These are phyloP conservation scores for Saccharum hybrid DNA, from an alignment of 202 grass and related monocot species.

Conservation along the genomic window DNA sequence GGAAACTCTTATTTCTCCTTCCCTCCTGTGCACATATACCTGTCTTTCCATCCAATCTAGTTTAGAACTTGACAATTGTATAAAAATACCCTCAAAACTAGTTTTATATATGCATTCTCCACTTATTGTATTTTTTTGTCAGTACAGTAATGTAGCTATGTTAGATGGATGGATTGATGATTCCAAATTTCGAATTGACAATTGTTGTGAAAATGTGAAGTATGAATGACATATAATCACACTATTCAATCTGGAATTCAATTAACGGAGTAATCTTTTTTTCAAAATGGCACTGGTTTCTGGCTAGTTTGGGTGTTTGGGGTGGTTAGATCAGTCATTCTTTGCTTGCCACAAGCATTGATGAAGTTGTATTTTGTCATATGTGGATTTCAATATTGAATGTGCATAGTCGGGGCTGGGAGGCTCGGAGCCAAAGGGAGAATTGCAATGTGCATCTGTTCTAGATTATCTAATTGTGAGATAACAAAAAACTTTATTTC, in stretches of 20 bases:
- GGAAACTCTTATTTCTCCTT: conserved; percentile 36
- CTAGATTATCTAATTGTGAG: not conserved
- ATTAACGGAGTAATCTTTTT: not conserved
- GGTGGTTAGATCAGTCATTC: not conserved
- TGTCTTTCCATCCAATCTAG: conserved; percentile 8
- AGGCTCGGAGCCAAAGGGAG: not conserved
- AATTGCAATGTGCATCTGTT: not conserved
- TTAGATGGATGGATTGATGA: not conserved
- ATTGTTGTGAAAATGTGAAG: conserved; percentile 1
- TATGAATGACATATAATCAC: conserved; percentile 3
- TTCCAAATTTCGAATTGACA: not conserved
- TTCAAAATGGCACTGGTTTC: not conserved
- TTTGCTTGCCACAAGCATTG: conserved; percentile 2
- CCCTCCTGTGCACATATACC: not conserved
- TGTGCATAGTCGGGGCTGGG: not conserved
- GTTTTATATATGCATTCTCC: not conserved
- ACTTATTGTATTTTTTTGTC: conserved; percentile 16
- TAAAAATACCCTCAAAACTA: not conserved
- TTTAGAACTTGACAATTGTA: conserved; percentile 17
- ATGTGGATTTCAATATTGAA: not conserved
- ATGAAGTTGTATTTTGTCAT: not conserved
- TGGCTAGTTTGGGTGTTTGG: not conserved
- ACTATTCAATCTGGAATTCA: not conserved
- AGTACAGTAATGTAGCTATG: not conserved
- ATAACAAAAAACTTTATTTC: conserved; percentile 37